These are phyloP conservation scores for Spathaspora girioi DNA, from an alignment of 805 yeast genomes.

Conservation along the genomic window DNA sequence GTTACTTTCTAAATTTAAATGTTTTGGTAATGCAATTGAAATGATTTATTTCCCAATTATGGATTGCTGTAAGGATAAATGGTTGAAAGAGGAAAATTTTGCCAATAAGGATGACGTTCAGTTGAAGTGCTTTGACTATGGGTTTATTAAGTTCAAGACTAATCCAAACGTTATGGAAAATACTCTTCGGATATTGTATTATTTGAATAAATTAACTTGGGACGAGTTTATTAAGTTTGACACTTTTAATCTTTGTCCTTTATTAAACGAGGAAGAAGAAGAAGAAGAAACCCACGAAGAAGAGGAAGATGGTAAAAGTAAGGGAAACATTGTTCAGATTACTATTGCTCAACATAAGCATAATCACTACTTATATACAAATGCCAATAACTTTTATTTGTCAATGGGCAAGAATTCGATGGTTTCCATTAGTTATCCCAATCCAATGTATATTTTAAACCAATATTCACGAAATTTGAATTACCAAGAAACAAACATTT, in stretches of 20 bases:
- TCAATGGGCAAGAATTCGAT: not conserved
- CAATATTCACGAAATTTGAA: slow-evolving; percentile 22
- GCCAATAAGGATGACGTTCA: slow-evolving; percentile 10
- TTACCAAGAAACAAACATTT: slow-evolving; percentile 68
- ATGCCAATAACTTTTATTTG: slow-evolving; percentile 6
- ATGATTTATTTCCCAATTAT: slow-evolving; percentile 48
- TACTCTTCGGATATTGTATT: slow-evolving; percentile 46
- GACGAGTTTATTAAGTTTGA: slow-evolving; percentile 39
- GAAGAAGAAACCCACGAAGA: not conserved
- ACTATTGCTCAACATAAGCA: slow-evolving; percentile 37
- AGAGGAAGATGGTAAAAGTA: not conserved
- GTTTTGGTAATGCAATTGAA: slow-evolving; percentile 44
- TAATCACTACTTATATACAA: slow-evolving; percentile 21
- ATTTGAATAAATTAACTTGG: slow-evolving; percentile 44
- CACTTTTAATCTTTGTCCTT: slow-evolving; percentile 1
- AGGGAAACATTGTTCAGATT: slow-evolving; percentile 12
- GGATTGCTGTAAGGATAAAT: slow-evolving; percentile 2
- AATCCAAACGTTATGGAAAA: slow-evolving; percentile 34
- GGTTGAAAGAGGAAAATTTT: slow-evolving; percentile 16
- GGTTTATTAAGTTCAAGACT: slow-evolving; percentile 45
- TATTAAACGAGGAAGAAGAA: slow-evolving; percentile 1
- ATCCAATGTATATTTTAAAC: slow-evolving; percentile 10
- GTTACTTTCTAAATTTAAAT: slow-evolving; percentile 40
- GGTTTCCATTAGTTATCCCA: slow-evolving; percentile 7
- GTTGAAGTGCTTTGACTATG: slow-evolving; percentile 40